Base-by-base conservation (phyloP, 805 yeast genomes). In the Yamadazyma laniorum region DNA sequence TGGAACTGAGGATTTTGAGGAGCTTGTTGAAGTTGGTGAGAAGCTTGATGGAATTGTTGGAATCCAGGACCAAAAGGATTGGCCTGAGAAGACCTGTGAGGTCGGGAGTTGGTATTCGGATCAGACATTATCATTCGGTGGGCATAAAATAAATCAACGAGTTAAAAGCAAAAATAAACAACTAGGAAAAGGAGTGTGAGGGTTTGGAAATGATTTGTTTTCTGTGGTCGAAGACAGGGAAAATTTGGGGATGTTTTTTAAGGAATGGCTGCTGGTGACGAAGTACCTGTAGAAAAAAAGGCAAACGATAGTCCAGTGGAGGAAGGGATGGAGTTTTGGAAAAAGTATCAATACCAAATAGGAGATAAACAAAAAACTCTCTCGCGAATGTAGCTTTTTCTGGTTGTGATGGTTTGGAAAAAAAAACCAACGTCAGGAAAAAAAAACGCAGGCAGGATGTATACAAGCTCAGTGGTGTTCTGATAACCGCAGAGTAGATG, bases 71-170 rank as follows among this genome's bases (percentile, higher is more conserved):
- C 23, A 18, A 18, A 18, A 17, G 6, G 34, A 12, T 9, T 11
- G 25, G 13, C 15, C 34, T 15, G 15, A 19, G n/a, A 31, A 29
- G 32, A 25, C 19, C 29, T 27, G 9, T 32, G 14, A 12, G 19
- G 39, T n/a, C 26, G 31, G 14, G 21, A 28, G 25, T 34, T 34
- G 5, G 32, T 8, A n/a, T 26, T 34, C 4, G 32, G 23, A 26
- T 35, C 39, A 15, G 33, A 22, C 39, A 35, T 35, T 21, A 35
- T 35, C 39, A 35, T 35, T 7, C 9, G 18, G 13, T 6, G 23
- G 23, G 23, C 23, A 21, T 21, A 6, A 21, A 21, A 21, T n/a
- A n/a, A n/a, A 21, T 7, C 23, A 31, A 26, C 29, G 29, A n/a
- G 29, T 26, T 21, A 21, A 21, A 21, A 21, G n/a, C n/a, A n/a